A percentile compares a stretch with the other conserved stretches of the same genome.
These are phyloP conservation scores for Verbena officinalis DNA, from an alignment of 257 asterid species.

Conservation along the genomic window DNA sequence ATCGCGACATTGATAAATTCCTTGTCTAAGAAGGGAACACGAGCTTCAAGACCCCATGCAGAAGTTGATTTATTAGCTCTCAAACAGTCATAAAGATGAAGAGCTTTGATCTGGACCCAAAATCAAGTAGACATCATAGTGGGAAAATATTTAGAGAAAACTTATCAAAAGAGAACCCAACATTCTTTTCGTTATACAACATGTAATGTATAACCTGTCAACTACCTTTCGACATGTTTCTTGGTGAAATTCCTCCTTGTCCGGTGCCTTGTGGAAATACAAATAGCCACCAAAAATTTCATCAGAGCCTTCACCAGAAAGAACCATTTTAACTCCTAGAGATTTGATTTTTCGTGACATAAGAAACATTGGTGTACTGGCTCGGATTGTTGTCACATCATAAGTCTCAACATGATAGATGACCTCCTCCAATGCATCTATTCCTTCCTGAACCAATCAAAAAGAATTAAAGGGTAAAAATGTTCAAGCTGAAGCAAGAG, in stretches of 20 bases:
- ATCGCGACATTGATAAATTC: conserved; percentile 88
- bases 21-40: conserved; percentile 97
- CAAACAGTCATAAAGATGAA: conserved; percentile 97
- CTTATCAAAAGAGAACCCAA: conserved; percentile 6
- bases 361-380: conserved; percentile 99
- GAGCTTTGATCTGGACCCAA: conserved; percentile 81
- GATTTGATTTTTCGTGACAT: conserved; percentile 96
- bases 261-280: conserved; percentile 97
- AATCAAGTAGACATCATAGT: conserved; percentile 22
- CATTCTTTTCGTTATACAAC: conserved; percentile 8
- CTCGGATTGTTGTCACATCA: conserved; percentile 96
- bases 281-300: conserved; percentile 98
- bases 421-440: conserved; percentile 97
- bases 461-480: conserved; percentile 22
- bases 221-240: conserved; percentile 96
- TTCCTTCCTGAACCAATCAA: conserved; percentile 78
- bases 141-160: conserved; percentile 2
- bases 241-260: conserved; percentile 88
- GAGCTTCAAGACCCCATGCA: conserved; percentile 99
- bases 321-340: conserved; percentile 96
- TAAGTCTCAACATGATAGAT: conserved; percentile 93
- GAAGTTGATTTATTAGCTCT: conserved; percentile 97
- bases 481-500: conserved; percentile 21
- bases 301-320: conserved; percentile 99
- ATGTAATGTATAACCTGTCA: not conserved